phyloP scores from a whole-genome alignment of 1,284 basidiomycete genomes.

The Apiotrichum veenhuisii region DNA sequence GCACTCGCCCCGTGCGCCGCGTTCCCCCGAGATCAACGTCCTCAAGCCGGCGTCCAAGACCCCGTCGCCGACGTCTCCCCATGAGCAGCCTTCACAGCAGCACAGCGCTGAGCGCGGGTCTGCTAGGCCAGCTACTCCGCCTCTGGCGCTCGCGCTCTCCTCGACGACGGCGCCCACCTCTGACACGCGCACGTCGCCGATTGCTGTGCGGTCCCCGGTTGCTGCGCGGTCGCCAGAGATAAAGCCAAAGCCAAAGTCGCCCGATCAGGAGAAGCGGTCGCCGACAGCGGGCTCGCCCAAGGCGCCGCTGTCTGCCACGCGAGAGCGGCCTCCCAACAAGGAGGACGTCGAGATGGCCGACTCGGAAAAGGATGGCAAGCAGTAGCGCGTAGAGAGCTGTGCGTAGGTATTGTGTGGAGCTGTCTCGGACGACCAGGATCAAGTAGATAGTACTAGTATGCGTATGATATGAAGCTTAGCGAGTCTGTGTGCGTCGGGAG shows the following conservation, averaged over 20 bases:
- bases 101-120: not conserved
- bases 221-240: not conserved
- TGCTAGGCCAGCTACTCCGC: not conserved
- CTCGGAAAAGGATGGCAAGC: not conserved
- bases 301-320: not conserved
- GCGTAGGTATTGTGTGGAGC: no score
- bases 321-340: not conserved
- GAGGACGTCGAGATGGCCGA: slow-evolving; percentile 11
- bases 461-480: not conserved
- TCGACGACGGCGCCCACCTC: not conserved
- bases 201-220: not conserved
- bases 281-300: not conserved
- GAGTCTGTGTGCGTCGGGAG: no score
- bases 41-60: slow-evolving; percentile 1
- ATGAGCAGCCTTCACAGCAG: not conserved
- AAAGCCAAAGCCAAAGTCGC: not conserved
- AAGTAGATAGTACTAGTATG: not conserved
- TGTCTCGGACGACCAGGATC: not conserved
- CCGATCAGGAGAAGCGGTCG: not conserved
- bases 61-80: not conserved
- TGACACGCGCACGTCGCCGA: slow-evolving; percentile 1
- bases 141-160: not conserved
- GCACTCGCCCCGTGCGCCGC: slow-evolving; percentile 2
- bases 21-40: slow-evolving; percentile 4
- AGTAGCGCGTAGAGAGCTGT: no score